These are phyloP conservation scores for Lecanosticta acicola DNA, from an alignment of 2,329 filamentous ascomycete species.

Conservation along the genomic window DNA sequence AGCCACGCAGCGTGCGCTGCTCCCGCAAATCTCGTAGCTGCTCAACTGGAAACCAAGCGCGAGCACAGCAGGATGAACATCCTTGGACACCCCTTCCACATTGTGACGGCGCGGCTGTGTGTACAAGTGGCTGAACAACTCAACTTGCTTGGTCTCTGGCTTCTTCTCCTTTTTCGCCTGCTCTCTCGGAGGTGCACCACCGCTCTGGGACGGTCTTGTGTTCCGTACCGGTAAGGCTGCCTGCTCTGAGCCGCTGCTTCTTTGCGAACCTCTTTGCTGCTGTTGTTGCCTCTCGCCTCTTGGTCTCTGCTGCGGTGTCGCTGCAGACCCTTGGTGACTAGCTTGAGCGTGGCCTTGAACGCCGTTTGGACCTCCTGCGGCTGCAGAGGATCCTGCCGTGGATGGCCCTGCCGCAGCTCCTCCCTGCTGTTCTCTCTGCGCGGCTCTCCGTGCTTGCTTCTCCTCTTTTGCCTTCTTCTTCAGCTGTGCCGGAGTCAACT, in stretches of 20 bases:
- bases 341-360: constrained; percentile 12
- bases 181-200: constrained; percentile 3
- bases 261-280: constrained; percentile 30
- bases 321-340: constrained; percentile 5
- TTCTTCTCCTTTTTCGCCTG: constrained; percentile 39
- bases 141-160: constrained; percentile 54
- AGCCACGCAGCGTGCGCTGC: constrained; percentile 78
- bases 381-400: no score
- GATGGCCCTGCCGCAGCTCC: constrained; percentile 7
- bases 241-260: constrained; percentile 30
- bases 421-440: constrained; percentile 29
- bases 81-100: constrained; percentile 57
- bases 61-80: constrained; percentile 80
- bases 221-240: constrained; percentile 29
- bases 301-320: constrained; percentile 15
- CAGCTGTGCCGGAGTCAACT: constrained; percentile 68
- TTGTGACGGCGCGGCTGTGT: constrained; percentile 65
- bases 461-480: constrained; percentile 89
- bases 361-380: constrained; percentile 16
- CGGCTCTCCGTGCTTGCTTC: constrained; percentile 76
- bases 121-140: constrained; percentile 66
- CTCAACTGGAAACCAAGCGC: constrained; percentile 85
- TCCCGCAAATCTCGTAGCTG: constrained; percentile 81
- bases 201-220: constrained; percentile 17
- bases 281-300: constrained; percentile 24